Evolutionary conservation across 345 rosid genomes (phyloP).

Genomic region (Barbarea vulgaris): DNA sequence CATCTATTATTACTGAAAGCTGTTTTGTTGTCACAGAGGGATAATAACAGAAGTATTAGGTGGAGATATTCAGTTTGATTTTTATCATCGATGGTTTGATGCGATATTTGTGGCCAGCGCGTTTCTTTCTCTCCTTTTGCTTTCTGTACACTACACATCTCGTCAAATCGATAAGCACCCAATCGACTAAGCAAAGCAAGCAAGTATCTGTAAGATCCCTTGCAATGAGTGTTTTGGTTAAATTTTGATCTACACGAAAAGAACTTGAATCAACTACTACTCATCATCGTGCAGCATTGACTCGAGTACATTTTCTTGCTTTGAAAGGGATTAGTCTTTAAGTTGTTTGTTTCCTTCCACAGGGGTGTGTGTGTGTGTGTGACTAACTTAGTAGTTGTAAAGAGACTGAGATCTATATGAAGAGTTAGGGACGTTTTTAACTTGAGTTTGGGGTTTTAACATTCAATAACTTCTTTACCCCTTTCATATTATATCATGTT

Average conservation of each 20-base stretch:
- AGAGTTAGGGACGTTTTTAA: not conserved
- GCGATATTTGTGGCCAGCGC: constrained; percentile 98
- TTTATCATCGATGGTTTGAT: constrained; percentile 97
- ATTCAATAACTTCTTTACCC: not conserved
- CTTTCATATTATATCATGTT: not conserved
- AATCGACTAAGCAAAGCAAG: constrained; percentile 55
- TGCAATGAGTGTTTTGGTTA: not conserved
- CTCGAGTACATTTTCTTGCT: not conserved
- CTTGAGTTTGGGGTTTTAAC: not conserved
- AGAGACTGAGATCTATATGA: not conserved
- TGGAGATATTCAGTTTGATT: constrained; percentile 97
- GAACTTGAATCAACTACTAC: not conserved
- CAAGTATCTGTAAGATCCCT: constrained; percentile 21
- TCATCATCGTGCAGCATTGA: not conserved
- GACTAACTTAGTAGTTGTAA: constrained; percentile 20
- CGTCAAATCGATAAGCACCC: constrained; percentile 98
- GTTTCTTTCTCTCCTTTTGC: constrained; percentile 87
- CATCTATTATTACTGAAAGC: constrained; percentile 1
- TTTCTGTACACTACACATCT: constrained; percentile 94
- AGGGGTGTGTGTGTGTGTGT: not conserved
- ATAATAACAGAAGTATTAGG: constrained; percentile 95
- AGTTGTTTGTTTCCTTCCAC: not conserved
- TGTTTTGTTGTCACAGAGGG: constrained; percentile 55
- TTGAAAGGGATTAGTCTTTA: constrained; percentile 26
- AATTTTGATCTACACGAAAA: constrained; percentile 2